Conservation (phyloP, 768 basidiomycete genomes). For the Naganishia vaughanmartiniae region DNA sequence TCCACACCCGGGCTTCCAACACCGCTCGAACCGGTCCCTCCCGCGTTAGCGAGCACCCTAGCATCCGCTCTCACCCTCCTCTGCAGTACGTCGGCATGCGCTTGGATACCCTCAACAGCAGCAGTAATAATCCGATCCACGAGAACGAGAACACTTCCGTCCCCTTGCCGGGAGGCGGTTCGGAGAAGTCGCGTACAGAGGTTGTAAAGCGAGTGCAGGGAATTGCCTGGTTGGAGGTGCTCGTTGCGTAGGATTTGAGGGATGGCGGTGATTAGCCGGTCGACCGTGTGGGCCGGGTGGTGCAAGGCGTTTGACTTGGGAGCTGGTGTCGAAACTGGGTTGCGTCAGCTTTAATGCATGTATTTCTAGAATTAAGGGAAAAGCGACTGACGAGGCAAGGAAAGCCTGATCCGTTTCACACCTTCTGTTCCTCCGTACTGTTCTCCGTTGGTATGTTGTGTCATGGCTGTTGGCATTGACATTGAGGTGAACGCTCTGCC, state of each 20-base stretch:
- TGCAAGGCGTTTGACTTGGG: neutral
- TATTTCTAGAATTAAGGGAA: too few relatives aligned
- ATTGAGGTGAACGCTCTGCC: slow-evolving; percentile 15
- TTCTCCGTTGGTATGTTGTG: neutral
- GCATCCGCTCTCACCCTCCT: neutral
- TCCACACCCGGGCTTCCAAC: neutral
- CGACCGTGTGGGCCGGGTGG: slow-evolving; percentile 2
- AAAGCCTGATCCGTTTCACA: slow-evolving; percentile 26
- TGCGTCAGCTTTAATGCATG: neutral
- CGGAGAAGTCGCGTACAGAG: neutral
- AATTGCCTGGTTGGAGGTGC: neutral
- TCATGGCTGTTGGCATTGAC: neutral
- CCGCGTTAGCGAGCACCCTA: too few relatives aligned
- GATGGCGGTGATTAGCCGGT: slow-evolving; percentile 7
- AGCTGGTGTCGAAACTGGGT: neutral
- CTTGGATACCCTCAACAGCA: neutral
- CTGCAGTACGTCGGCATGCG: neutral
- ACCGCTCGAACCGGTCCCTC: neutral
- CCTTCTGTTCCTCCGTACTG: neutral
- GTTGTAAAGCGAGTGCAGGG: neutral
- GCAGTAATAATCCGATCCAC: neutral
- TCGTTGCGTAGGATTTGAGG: slow-evolving; percentile 20
- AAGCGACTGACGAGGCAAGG: slow-evolving; percentile 5
- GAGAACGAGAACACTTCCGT: neutral
- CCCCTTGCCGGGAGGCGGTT: neutral